Base-by-base conservation (phyloP, 441 rosid genomes). In the Flueggea neowawraea region DNA sequence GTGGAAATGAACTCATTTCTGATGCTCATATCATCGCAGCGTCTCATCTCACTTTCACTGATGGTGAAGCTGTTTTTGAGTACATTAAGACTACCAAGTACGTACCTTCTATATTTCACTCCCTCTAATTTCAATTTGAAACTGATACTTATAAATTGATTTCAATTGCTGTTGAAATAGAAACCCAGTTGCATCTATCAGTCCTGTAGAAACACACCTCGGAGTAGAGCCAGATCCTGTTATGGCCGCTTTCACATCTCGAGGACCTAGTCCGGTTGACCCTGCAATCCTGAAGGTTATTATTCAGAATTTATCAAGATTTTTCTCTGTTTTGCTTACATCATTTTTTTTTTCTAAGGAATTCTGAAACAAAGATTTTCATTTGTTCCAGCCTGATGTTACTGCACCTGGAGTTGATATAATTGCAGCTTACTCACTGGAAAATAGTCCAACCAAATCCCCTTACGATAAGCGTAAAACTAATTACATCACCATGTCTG, bases 1-100 rank as follows among this genome's bases (percentile, higher is more conserved):
- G 22, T 9, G 80, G 80, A 17, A 70, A 72, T 52, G 78, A 74
- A 44, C 57, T 80, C 13, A 66, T 62, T 22, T 67, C 77, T 0
- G 85, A 81, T 54, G 67, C 78, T 44, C 85, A 81, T 71, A 53
- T 81, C 44, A 80, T 81, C 47, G 82, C 85, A 12, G 73, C 80
- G 6, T 36, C 80, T 9, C 78, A 73, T 12, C 39, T 81, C 67
- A 65, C 52, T 10, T 75, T 66, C 31, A n/a, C 31, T 0, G 78
- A 78, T 16, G 73, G 80, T 1, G 53, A 51, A 16, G 49, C 54
- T 12, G 60, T 81, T 60, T 47, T 68, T 16, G 51, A 50, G 55
- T 81, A 81, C 57, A 62, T 78, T 45, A 70, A 66, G 41, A 68
- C 75, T 32, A 52, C 77, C 10, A 78, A 79, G 12, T 43, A 43